Evolutionary conservation across 2,329 filamentous ascomycete genomes (phyloP).

Genomic region (Fusarium sp.): DNA sequence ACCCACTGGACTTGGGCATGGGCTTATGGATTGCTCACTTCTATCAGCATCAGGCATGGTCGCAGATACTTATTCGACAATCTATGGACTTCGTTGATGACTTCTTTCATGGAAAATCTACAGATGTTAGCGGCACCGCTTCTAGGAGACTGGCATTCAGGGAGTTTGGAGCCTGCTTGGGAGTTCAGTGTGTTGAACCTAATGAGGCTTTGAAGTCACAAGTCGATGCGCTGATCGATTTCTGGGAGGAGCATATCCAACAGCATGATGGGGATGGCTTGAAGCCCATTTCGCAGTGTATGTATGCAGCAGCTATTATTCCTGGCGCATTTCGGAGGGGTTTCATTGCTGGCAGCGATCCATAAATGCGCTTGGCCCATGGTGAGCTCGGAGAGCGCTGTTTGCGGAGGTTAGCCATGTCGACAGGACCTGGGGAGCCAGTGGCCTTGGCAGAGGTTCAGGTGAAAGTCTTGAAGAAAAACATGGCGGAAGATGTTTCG

Average conservation of each 20-base stretch:
- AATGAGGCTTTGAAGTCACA: conserved; percentile 51
- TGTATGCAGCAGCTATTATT: conserved; percentile 69
- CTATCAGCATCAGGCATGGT: conserved; percentile 63
- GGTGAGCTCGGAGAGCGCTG: too few species aligned
- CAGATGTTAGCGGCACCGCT: conserved; percentile 43
- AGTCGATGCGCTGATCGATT: conserved; percentile 50
- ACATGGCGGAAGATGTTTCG: too few species aligned
- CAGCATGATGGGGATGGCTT: conserved; percentile 56
- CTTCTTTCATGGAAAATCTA: conserved; percentile 38
- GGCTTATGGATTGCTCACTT: conserved; percentile 69
- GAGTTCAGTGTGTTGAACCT: conserved; percentile 57
- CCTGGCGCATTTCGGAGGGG: conserved; percentile 56
- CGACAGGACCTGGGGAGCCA: too few species aligned
- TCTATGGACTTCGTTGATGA: conserved; percentile 48
- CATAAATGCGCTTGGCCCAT: too few species aligned
- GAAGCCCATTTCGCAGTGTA: conserved; percentile 67
- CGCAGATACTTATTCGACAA: conserved; percentile 49
- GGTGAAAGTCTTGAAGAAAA: too few species aligned
- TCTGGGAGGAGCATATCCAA: conserved; percentile 55
- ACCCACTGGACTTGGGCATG: conserved; percentile 71
- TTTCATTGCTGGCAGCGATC: too few species aligned
- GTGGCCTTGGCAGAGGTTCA: too few species aligned
- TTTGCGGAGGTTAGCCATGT: too few species aligned
- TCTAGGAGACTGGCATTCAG: conserved; percentile 62
- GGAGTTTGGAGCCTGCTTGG: conserved; percentile 67